Base-by-base conservation (phyloP, 2,329 filamentous ascomycete genomes). In the Penicillium corylophilum region DNA sequence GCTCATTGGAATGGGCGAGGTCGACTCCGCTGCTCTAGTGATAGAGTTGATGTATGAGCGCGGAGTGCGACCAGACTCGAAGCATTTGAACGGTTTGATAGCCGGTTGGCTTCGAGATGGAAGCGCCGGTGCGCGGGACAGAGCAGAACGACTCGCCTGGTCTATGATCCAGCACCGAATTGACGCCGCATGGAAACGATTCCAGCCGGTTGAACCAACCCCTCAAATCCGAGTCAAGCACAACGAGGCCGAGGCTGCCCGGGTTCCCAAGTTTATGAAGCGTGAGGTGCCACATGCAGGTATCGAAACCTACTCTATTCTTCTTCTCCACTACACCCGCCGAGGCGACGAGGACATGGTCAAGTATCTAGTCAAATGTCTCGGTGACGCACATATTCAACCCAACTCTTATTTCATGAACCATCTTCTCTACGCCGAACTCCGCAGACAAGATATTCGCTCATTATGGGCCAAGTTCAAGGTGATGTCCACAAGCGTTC, bases 41-140 rank as follows among this genome's bases (percentile, higher is more conserved):
- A 76, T 94, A 24, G 81, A 87, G 13, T 79, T 91, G 56, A 93
- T 95, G 87, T 83, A 85, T 60, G 77, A 81, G 46, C 83, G 82
- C 61, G 84, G 84, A 1, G 81, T 91, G 29, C 77, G 78, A 51
- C 85, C 89, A 2, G 84, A 88, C 36, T 77, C 88, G 2, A 86
- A 88, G 46, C 89, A 95, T 59, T 78, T 94, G 50, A 95, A 96
- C 64, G 88, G 89, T 7, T 78, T 96, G 18, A 83, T 96, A 48
- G 88, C 86, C 8, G 89, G 87, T 1, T 91, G 88, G 81, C 77
- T 94, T 46, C 82, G 90, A 42, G 79, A 83, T 5, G 82, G 82
- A 20, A 81, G 74, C 6, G 74, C 75, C 1, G 72, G 74, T 20
- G 75, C 84, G 48, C 71, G 82, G 46, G 73, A 80, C 44, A 82